These are phyloP conservation scores for Gnomoniopsis sp. DNA, from an alignment of 2,329 filamentous ascomycete genomes.

Conservation along the genomic window DNA sequence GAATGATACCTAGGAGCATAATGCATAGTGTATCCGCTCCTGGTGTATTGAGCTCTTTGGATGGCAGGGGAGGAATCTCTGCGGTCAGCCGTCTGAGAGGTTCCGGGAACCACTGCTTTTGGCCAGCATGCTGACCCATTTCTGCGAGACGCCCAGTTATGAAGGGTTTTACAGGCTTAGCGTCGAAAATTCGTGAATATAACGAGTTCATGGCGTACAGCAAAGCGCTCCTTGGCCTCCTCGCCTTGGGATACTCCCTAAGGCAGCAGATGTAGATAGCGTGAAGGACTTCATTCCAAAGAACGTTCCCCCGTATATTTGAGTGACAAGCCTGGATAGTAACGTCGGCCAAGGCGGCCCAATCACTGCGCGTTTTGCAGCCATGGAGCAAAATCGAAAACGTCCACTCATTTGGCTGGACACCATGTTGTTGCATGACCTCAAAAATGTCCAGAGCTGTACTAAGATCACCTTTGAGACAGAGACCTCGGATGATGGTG, in stretches of 20 bases:
- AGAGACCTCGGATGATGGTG: conserved; percentile 68
- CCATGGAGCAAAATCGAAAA: conserved; percentile 69
- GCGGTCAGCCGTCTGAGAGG: conserved; percentile 17
- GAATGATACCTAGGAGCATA: conserved; percentile 47
- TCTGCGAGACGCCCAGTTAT: conserved; percentile 22
- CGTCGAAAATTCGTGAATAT: conserved; percentile 46
- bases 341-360: conserved; percentile 50
- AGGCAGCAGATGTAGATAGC: conserved; percentile 43
- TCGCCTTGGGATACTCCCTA: conserved; percentile 35
- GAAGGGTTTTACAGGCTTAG: conserved; percentile 41
- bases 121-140: not conserved
- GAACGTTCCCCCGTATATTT: conserved; percentile 42
- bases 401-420: conserved; percentile 63
- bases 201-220: conserved; percentile 46
- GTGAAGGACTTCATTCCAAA: conserved; percentile 52
- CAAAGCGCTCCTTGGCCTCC: conserved; percentile 22
- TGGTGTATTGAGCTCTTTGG: conserved; percentile 29
- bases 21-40: conserved; percentile 37
- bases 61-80: conserved; percentile 17
- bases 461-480: conserved; percentile 58
- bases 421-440: conserved; percentile 55
- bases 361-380: conserved; percentile 57
- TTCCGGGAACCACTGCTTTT: conserved; percentile 5
- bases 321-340: conserved; percentile 49
- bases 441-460: conserved; percentile 65